Conservation (phyloP, 1,284 basidiomycete genomes). For the Apiotrichum montevideense region DNA sequence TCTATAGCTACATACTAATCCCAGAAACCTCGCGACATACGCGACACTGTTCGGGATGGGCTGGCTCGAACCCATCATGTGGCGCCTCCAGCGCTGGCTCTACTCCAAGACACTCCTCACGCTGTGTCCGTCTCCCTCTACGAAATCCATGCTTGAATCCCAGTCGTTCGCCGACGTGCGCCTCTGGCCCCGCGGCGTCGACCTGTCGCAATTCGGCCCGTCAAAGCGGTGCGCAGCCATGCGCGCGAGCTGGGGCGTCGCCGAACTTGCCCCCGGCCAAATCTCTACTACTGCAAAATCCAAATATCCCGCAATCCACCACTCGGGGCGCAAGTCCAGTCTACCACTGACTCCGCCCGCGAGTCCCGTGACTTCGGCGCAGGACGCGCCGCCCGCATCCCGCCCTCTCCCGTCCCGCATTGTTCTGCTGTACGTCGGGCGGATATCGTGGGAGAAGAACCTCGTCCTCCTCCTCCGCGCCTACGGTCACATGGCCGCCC, state of each 20-base stretch:
- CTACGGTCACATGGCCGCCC: constrained; percentile 42
- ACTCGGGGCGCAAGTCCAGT: constrained; percentile 38
- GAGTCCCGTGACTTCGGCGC: constrained; percentile 24
- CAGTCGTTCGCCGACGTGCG: constrained; percentile 51
- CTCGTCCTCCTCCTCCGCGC: constrained; percentile 53
- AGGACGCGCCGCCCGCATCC: constrained; percentile 1
- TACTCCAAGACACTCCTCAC: constrained; percentile 47
- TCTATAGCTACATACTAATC: neutral
- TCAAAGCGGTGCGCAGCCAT: constrained; percentile 46
- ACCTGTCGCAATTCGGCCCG: constrained; percentile 48
- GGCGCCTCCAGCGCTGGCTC: constrained; percentile 44
- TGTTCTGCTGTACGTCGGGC: constrained; percentile 45
- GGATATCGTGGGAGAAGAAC: constrained; percentile 56
- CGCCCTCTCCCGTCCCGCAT: constrained; percentile 20
- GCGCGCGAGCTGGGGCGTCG: constrained; percentile 50
- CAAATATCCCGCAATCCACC: constrained; percentile 23
- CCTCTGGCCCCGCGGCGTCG: constrained; percentile 53
- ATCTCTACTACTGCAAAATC: neutral
- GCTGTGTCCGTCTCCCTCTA: constrained; percentile 54
- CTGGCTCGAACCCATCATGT: constrained; percentile 51
- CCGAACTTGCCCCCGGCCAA: constrained; percentile 12
- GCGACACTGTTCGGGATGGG: constrained; percentile 53
- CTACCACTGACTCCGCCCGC: constrained; percentile 42
- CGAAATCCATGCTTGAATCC: constrained; percentile 49
- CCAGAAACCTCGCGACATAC: constrained; percentile 52